phyloP scores from a whole-genome alignment of 257 asterid genomes.

The Solanum etuberosum region DNA sequence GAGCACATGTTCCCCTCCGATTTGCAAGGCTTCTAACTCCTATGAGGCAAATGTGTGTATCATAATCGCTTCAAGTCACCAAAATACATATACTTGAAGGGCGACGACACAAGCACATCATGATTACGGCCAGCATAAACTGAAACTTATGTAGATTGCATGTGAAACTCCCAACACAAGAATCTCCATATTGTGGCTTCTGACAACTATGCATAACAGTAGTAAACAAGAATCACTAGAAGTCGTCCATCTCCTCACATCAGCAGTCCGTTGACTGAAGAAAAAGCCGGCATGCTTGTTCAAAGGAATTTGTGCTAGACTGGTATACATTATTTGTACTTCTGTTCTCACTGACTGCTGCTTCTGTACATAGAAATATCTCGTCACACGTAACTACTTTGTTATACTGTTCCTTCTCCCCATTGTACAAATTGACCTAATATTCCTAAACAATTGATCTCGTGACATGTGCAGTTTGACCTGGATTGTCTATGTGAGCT shows the following conservation, averaged over 20 bases:
- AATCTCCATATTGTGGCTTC: not conserved
- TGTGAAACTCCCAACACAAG: not conserved
- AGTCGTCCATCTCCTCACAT: not conserved
- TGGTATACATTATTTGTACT: not conserved
- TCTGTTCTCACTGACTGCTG: not conserved
- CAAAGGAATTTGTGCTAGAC: not conserved
- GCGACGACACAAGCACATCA: not conserved
- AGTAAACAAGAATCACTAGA: not conserved
- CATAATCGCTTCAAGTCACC: conserved; percentile 12
- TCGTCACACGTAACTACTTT: not conserved
- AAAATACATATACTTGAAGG: not conserved
- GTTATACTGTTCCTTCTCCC: not conserved
- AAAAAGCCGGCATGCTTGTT: not conserved
- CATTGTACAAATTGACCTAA: not conserved
- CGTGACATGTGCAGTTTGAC: not conserved
- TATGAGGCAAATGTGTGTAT: conserved; percentile 64
- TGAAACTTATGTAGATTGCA: not conserved
- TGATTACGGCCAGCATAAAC: not conserved
- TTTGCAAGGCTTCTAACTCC: conserved; percentile 90
- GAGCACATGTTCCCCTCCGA: conserved; percentile 91
- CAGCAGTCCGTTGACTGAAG: not conserved
- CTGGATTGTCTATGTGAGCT: not conserved
- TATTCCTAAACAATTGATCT: not conserved
- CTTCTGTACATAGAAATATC: not conserved
- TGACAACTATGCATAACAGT: not conserved